Conservation (phyloP, 345 rosid species). For the Raphanus raphanistrum region DNA sequence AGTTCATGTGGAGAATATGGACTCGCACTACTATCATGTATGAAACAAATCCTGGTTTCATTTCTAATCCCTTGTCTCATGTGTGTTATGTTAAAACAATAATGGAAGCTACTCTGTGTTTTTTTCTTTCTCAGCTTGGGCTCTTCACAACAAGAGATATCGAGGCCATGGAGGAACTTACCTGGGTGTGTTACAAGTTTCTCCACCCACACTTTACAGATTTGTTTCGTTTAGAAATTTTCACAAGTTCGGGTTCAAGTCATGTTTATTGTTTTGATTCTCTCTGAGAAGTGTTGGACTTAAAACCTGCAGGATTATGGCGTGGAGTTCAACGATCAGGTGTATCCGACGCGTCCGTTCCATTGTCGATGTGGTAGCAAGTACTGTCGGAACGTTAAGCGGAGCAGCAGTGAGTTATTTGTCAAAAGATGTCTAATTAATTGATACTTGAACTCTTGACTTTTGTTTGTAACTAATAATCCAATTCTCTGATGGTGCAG, state of each 20-base stretch:
- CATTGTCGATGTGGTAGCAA: conserved; percentile 74
- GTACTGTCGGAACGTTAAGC: conserved; percentile 64
- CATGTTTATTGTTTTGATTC: not conserved
- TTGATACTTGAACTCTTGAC: not conserved
- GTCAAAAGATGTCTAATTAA: too few species aligned
- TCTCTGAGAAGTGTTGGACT: conserved; percentile 19
- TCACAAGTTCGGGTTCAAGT: not conserved
- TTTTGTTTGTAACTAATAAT: conserved; percentile 6
- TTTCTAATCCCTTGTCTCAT: too few species aligned
- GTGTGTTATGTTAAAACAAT: not conserved
- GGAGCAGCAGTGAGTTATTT: conserved; percentile 49
- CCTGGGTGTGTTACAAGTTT: conserved; percentile 65
- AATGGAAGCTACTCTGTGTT: conserved; percentile 9
- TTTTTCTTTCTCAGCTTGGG: conserved; percentile 53
- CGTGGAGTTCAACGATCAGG: conserved; percentile 69
- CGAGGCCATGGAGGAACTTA: conserved; percentile 71
- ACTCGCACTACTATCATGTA: conserved; percentile 77
- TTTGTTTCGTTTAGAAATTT: not conserved
- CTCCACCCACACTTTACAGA: conserved; percentile 1
- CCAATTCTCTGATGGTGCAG: conserved; percentile 26
- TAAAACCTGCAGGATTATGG: conserved; percentile 88
- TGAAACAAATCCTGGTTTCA: conserved; percentile 11
- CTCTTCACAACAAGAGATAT: conserved; percentile 79
- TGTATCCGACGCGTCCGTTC: conserved; percentile 56
- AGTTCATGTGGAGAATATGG: conserved; percentile 70